These are phyloP conservation scores for Pseudohyphozyma bogoriensis DNA, from an alignment of 768 basidiomycete species.

Conservation along the genomic window DNA sequence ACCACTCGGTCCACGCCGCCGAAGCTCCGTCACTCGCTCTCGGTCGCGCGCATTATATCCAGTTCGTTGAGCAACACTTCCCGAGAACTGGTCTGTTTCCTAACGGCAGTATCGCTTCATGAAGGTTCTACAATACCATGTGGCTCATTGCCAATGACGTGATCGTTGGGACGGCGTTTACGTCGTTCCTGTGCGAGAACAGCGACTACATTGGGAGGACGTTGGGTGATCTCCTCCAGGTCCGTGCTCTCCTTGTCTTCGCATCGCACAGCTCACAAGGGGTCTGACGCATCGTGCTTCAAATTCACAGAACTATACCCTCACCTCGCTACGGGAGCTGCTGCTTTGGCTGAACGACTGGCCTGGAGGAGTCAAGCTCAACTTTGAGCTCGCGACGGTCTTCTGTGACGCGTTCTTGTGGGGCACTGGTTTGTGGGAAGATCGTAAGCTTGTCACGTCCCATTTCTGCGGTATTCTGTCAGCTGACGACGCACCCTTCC, in stretches of 20 bases:
- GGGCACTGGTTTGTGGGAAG: constrained; percentile 56
- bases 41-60: constrained; percentile 8
- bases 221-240: constrained; percentile 42
- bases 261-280: no score
- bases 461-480: not conserved
- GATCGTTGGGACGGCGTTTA: constrained; percentile 66
- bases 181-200: constrained; percentile 62
- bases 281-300: not conserved
- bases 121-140: constrained; percentile 80
- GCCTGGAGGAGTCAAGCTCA: constrained; percentile 93
- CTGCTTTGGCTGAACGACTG: constrained; percentile 83
- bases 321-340: constrained; percentile 46
- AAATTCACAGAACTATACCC: constrained; percentile 39
- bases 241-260: constrained; percentile 30
- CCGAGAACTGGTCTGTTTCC: constrained; percentile 36
- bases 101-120: no score
- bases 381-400: constrained; percentile 81
- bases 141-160: constrained; percentile 89
- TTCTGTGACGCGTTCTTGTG: constrained; percentile 63
- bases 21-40: not conserved
- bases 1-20: not conserved
- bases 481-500: constrained; percentile 5
- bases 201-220: constrained; percentile 43
- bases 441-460: constrained; percentile 45
- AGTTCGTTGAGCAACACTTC: not conserved